Conservation (phyloP, 495 filamentous ascomycete genomes). For the Articulospora tetracladia region DNA sequence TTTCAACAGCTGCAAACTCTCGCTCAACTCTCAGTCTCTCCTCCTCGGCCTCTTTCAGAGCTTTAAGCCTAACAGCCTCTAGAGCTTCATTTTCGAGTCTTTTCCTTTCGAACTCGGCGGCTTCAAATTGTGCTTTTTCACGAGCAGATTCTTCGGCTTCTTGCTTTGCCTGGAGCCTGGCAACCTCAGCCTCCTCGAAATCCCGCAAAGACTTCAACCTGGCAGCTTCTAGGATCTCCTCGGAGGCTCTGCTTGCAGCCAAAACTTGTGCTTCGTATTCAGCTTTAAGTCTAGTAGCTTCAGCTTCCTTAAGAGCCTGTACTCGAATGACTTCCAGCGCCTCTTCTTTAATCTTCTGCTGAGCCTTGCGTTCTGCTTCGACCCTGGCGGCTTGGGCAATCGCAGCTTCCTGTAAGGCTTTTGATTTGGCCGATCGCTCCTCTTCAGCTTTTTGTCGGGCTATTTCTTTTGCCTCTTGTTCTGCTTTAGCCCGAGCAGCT, state of each 20-base stretch:
- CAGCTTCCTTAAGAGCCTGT: background rate
- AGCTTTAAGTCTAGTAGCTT: background rate
- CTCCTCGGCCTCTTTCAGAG: background rate
- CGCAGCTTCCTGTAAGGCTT: slow-evolving; percentile 24
- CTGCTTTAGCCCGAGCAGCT: background rate
- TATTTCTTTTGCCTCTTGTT: background rate
- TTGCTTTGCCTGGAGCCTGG: background rate
- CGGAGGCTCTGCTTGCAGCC: background rate
- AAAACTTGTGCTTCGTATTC: slow-evolving; percentile 1
- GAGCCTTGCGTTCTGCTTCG: slow-evolving; percentile 29
- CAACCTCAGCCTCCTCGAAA: background rate
- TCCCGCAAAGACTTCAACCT: background rate
- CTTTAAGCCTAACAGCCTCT: background rate
- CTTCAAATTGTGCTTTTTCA: background rate
- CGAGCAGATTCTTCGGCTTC: background rate
- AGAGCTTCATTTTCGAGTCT: background rate
- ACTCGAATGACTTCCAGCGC: background rate
- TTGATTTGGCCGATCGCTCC: background rate
- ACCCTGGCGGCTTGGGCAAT: slow-evolving; percentile 35
- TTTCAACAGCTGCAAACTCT: no score
- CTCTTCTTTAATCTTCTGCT: background rate
- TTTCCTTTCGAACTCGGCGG: background rate
- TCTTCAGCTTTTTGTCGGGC: slow-evolving; percentile 9
- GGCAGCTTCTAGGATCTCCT: background rate
- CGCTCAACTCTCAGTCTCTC: background rate